phyloP scores from a whole-genome alignment of 2,329 filamentous ascomycete genomes.

The Claviceps maximensis region DNA sequence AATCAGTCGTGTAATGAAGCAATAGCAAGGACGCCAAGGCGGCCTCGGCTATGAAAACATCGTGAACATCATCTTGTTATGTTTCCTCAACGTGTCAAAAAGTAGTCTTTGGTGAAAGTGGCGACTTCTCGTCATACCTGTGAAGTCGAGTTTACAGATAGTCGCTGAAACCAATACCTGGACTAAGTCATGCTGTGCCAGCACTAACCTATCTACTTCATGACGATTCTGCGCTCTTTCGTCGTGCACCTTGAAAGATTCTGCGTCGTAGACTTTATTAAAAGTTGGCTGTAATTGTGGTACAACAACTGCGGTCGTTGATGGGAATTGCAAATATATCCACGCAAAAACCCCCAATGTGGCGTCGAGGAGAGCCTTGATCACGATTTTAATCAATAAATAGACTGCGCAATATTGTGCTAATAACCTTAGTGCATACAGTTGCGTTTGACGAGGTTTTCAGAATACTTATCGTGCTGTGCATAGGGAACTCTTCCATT shows the following conservation, averaged over 20 bases:
- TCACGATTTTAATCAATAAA: background rate
- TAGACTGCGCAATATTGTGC: background rate
- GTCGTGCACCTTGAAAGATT: background rate
- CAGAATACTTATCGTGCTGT: background rate
- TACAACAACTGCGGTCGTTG: background rate
- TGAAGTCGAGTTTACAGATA: background rate
- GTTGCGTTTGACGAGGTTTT: background rate
- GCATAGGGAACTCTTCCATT: background rate
- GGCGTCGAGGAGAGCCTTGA: slow-evolving; percentile 5
- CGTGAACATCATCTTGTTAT: background rate
- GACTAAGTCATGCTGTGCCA: background rate
- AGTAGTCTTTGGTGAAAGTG: background rate
- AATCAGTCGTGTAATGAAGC: slow-evolving; percentile 9
- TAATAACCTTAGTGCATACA: background rate
- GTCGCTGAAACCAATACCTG: background rate
- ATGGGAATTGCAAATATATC: background rate
- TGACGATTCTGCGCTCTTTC: background rate
- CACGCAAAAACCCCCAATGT: slow-evolving; percentile 1
- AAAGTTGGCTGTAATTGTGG: background rate
- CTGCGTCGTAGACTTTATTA: background rate
- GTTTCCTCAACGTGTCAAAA: background rate
- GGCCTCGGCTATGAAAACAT: slow-evolving; percentile 12
- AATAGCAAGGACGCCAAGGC: slow-evolving; percentile 16
- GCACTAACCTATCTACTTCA: background rate
- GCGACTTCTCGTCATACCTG: background rate